Evolutionary conservation across 352 stramenopile species (phyloP).

Genomic region (Phytophthora crassamura): DNA sequence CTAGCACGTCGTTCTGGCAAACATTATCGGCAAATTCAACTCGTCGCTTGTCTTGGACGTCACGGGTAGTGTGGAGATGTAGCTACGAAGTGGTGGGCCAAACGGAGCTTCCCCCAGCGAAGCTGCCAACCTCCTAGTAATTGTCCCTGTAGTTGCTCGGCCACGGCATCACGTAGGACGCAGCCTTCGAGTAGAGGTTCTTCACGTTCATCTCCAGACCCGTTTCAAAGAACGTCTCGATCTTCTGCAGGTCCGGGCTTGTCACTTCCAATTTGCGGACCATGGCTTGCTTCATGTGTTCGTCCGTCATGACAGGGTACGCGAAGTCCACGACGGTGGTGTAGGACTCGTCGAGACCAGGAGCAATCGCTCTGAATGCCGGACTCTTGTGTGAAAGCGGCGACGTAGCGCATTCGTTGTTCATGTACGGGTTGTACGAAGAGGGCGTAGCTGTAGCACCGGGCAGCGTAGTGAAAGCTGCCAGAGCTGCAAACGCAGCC

Average conservation of each 20-base stretch:
- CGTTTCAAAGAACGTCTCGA: constrained; percentile 35
- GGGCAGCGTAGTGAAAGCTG: constrained; percentile 5
- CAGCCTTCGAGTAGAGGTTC: constrained; percentile 6
- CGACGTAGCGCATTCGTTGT: constrained; percentile 5
- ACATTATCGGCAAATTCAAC: constrained; percentile 43
- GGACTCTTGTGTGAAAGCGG: constrained; percentile 13
- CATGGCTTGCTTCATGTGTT: neutral
- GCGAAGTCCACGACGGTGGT: neutral
- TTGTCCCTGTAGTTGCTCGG: constrained; percentile 39
- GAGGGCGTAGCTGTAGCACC: constrained; percentile 1
- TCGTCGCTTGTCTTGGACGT: constrained; percentile 48
- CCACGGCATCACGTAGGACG: constrained; percentile 10
- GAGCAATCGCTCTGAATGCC: constrained; percentile 7
- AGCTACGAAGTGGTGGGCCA: constrained; percentile 39
- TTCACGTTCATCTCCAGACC: constrained; percentile 28
- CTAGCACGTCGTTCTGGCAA: constrained; percentile 44
- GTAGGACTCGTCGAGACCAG: neutral
- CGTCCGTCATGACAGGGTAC: neutral
- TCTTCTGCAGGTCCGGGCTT: constrained; percentile 30
- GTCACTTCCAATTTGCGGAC: constrained; percentile 4
- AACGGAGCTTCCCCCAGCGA: constrained; percentile 31
- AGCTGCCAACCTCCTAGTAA: constrained; percentile 37
- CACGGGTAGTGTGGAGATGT: constrained; percentile 37
- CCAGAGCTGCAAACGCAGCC: neutral
- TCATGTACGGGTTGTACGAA: constrained; percentile 21